A percentile compares a stretch with the other conserved stretches of the same genome.
Evolutionary conservation across 108 stramenopile genomes (phyloP).

Genomic region (Conticribra guillardii): DNA sequence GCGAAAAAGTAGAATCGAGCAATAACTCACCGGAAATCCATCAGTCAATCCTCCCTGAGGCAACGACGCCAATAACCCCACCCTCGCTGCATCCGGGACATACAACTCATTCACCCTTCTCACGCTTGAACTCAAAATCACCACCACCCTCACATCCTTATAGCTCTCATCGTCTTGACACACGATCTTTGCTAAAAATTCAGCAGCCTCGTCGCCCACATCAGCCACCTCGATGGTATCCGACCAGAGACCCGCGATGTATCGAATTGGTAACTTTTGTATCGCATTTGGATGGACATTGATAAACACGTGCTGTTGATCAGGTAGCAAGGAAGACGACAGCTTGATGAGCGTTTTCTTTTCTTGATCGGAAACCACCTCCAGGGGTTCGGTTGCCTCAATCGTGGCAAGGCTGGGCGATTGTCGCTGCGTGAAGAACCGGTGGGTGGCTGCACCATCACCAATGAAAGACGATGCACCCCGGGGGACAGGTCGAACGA

Average conservation of each 20-base stretch:
- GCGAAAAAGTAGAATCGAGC: background rate
- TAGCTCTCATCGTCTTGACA: conserved; percentile 32
- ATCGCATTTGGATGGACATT: conserved; percentile 18
- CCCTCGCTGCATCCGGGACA: conserved; percentile 55
- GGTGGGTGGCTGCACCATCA: conserved; percentile 53
- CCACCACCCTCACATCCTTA: conserved; percentile 64
- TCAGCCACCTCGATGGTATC: conserved; percentile 69
- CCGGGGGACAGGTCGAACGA: conserved; percentile 1
- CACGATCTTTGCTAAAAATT: conserved; percentile 61
- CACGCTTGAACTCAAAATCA: conserved; percentile 20
- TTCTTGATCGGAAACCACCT: background rate
- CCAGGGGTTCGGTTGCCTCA: conserved; percentile 23
- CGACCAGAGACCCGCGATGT: conserved; percentile 68
- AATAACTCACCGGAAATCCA: conserved; percentile 72
- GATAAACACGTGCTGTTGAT: conserved; percentile 6
- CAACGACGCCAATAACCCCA: conserved; percentile 41
- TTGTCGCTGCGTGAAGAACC: conserved; percentile 83
- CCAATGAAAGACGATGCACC: background rate
- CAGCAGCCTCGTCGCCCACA: conserved; percentile 78
- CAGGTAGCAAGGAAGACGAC: conserved; percentile 2
- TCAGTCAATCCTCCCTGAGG: conserved; percentile 69
- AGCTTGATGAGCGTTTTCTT: conserved; percentile 14
- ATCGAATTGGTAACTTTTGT: conserved; percentile 15
- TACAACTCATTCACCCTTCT: conserved; percentile 48
- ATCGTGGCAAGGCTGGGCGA: conserved; percentile 71